Evolutionary conservation across 257 asterid species (phyloP), one percentile per base, ranked within the genome.

Genomic region (Catharanthus roseus): DNA sequence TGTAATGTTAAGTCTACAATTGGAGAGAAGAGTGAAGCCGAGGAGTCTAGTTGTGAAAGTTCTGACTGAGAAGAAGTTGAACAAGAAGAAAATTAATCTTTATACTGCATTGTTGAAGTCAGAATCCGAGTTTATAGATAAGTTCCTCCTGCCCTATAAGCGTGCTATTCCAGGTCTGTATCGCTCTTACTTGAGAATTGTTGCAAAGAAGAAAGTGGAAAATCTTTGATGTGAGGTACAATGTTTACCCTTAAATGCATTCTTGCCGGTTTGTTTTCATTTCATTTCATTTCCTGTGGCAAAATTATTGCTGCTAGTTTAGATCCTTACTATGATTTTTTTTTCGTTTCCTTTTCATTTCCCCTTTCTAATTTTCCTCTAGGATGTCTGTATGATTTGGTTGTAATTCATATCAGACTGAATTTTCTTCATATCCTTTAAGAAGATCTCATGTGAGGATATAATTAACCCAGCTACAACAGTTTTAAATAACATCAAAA

Each of bases 21-120:
- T 77, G 60, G 78, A 77, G n/a, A 73, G 54, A 29, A 73, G 80
- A 41, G 68, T 76, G 39, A 70, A 39, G 21, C 72, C 38, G 3
- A 70, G 80, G 69, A 5, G 56, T 39, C 73, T 66, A 54, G 55
- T 77, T 10, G n/a, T 73, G 9, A 71, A 67, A 33, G n/a, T 58
- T 21, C 34, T 67, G 64, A 72, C 66, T 12, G 74, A 57, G 53
- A 77, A 66, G n/a, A n/a, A n/a, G n/a, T n/a, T n/a, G n/a, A n/a
- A n/a, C n/a, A n/a, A n/a, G n/a, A n/a, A n/a, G 64, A 67, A 68
- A 34, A 13, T 3, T 18, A 10, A 42, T 18, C n/a, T 72, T 6
- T 57, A 71, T 57, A 36, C 56, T 0, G 58, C 67, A 66, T 16
- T 72, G 10, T 24, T 23, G 23, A 23, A 42, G 41, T 3, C 80